Base-by-base conservation (phyloP, 129 eudicot species). In the Centaurea solstitialis region DNA sequence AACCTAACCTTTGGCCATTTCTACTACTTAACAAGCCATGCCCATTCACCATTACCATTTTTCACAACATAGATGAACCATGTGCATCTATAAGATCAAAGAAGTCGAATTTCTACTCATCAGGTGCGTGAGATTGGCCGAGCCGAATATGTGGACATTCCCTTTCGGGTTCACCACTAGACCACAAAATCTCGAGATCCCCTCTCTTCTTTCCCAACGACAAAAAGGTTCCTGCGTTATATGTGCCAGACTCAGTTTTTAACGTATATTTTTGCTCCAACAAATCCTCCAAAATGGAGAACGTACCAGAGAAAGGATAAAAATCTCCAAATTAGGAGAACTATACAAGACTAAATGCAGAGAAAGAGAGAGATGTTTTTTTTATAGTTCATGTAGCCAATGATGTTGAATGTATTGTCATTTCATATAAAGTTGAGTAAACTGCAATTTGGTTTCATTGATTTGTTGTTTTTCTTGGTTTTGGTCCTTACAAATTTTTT, bases 121-220 rank as follows among this genome's bases (percentile, higher is more conserved):
- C 40, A 7, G 64, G 37, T 72, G 80, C 84, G 39, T 77, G 80
- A 76, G 53, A 23, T 30, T 85, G 82, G 28, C 81, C 87, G 7
- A 89, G 91, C 22, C 82, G 83, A 62, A 87, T 76, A 77, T 93
- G 98, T 18, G 90, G 85, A 76, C 98, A 93, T 30, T 84, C 83
- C 80, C 94, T 87, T 75, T 83, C 88, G 15, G 97, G 98, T 84
- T 87, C 94, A 38, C 98, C 98, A 28, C 79, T 89, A 17, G 91
- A 76, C 98, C 98, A 93, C 33, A 93, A 61, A 69, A 83, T 75
- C 74, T 84, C 79, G 68, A 93, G 81, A 70, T 93, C 98, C 13
- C 98, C 98, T 81, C 94, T 76, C 84, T 85, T 93, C 76, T 79
- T 86, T 73, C 94, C 98, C 68, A 93, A 76, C 18, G 85, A 73